Conservation (phyloP, 768 basidiomycete genomes). For the Steccherinum ochraceum region DNA sequence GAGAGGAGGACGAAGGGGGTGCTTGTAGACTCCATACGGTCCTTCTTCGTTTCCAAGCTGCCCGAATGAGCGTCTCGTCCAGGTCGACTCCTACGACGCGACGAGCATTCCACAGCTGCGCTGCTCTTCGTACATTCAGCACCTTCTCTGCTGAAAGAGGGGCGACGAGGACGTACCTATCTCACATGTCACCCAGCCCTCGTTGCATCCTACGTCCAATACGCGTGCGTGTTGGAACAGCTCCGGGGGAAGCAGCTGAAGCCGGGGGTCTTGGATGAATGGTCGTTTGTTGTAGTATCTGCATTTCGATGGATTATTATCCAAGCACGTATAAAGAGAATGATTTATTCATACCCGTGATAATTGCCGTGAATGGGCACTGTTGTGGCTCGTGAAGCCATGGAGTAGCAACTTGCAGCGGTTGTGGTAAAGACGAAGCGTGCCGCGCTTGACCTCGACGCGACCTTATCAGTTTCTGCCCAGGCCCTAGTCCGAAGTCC, state of each 20-base stretch:
- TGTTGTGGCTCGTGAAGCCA: no score
- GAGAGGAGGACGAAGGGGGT: conserved; percentile 20
- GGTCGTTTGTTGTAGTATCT: conserved; percentile 80
- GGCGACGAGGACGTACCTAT: conserved; percentile 44
- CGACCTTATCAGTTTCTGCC: no score
- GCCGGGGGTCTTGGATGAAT: conserved; percentile 51
- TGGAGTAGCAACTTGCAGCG: no score
- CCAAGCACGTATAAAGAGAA: neutral
- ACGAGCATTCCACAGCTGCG: conserved; percentile 55
- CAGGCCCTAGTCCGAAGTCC: no score
- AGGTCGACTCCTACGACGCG: conserved; percentile 82
- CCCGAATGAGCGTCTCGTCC: conserved; percentile 65
- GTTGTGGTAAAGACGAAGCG: no score
- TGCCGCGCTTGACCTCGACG: no score
- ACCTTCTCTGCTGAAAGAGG: neutral
- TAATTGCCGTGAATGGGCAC: conserved; percentile 68
- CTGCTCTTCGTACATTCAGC: conserved; percentile 40
- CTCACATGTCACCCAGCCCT: conserved; percentile 81
- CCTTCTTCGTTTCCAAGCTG: conserved; percentile 68
- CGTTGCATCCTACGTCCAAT: conserved; percentile 84
- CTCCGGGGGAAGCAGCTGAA: conserved; percentile 49
- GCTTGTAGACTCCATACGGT: conserved; percentile 66
- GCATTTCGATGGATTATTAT: no score
- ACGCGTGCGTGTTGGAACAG: conserved; percentile 54
- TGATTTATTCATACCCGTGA: conserved; percentile 40